These are phyloP conservation scores for Cyclotella sp. DNA, from an alignment of 108 stramenopile species.

Conservation along the genomic window DNA sequence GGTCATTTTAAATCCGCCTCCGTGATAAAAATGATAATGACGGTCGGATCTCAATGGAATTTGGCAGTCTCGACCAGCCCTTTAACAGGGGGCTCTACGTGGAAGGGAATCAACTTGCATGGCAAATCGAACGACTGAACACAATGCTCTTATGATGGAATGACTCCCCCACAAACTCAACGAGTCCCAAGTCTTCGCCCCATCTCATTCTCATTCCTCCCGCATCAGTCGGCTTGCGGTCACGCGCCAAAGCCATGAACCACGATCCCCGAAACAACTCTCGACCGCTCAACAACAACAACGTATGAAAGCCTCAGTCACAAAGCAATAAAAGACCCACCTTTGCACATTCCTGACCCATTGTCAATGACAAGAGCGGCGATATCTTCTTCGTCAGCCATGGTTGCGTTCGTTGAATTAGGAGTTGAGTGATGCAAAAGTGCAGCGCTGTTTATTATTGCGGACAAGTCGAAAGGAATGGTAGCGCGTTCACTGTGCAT, in stretches of 20 bases:
- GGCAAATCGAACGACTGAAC: no score
- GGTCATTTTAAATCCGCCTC: background rate
- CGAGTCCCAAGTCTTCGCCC: no score
- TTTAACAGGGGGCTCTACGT: no score
- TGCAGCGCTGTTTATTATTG: background rate
- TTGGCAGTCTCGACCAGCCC: no score
- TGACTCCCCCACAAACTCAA: no score
- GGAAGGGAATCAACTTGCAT: no score
- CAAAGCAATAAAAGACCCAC: conserved; percentile 56
- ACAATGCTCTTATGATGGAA: no score
- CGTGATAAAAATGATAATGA: background rate
- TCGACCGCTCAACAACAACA: background rate
- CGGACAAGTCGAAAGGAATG: background rate
- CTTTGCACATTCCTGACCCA: conserved; percentile 97
- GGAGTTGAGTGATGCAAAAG: background rate
- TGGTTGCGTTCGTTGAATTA: conserved; percentile 42
- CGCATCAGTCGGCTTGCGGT: no score
- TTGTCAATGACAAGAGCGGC: conserved; percentile 96
- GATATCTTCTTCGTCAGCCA: conserved; percentile 95
- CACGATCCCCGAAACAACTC: background rate
- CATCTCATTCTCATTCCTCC: no score
- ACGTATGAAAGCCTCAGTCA: background rate
- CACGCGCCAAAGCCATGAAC: background rate
- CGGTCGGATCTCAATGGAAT: no score
- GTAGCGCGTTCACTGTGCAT: background rate